Conservation (phyloP, 2,329 filamentous ascomycete species). For the Aspergillus eucalypticola region DNA sequence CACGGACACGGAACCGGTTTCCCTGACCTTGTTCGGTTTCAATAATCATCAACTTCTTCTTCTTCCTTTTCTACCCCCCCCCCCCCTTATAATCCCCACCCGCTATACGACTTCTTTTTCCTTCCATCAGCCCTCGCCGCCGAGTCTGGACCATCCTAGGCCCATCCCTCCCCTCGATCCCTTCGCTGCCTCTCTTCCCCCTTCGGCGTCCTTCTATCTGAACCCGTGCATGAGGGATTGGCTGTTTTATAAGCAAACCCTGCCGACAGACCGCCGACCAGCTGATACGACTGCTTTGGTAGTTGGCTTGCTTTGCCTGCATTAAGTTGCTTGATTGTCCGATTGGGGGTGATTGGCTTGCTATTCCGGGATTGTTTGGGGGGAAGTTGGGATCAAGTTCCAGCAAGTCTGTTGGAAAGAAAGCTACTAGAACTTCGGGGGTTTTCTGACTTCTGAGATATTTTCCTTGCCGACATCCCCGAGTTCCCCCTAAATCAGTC, state of each 20-base stretch:
- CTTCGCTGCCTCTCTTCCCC: conserved; percentile 26
- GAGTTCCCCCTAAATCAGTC: neutral
- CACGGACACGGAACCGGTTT: neutral
- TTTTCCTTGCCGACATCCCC: neutral
- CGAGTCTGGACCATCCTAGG: conserved; percentile 4
- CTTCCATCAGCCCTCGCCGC: conserved; percentile 1
- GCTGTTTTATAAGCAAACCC: conserved; percentile 1
- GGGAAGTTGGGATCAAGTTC: neutral
- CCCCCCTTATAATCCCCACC: conserved; percentile 1
- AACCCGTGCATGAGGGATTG: conserved; percentile 10
- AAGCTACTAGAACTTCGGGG: neutral
- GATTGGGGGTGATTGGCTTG: neutral
- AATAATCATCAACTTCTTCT: neutral
- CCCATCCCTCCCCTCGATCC: conserved; percentile 3
- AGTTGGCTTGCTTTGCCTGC: neutral
- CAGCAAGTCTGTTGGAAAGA: too few relatives aligned
- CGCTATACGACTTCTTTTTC: conserved; percentile 1
- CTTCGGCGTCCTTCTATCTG: conserved; percentile 11
- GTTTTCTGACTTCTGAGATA: neutral
- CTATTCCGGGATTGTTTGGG: neutral
- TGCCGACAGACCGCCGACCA: conserved; percentile 4
- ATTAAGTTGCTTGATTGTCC: neutral
- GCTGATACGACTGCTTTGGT: neutral
- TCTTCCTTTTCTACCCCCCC: neutral
- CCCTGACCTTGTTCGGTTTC: neutral